phyloP scores from a whole-genome alignment of 164 flowering plant species.

The Aristolochia fimbriata region DNA sequence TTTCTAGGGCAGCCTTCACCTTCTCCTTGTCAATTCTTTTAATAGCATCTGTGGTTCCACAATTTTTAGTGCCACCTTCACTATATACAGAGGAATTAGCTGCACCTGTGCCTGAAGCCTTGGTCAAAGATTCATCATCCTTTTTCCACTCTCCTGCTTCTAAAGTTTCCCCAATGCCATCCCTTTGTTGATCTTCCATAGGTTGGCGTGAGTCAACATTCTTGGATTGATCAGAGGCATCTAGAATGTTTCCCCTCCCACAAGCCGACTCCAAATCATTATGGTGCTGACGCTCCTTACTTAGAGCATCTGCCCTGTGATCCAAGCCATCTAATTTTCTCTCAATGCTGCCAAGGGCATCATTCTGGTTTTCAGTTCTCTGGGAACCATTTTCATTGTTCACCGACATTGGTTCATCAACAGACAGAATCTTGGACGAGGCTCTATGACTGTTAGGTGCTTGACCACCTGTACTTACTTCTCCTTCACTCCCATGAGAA shows the following conservation, averaged over 20 bases:
- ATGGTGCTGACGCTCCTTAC: conserved; percentile 19
- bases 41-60: conserved; percentile 53
- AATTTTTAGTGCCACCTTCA: conserved; percentile 6
- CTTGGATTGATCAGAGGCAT: conserved; percentile 19
- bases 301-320: conserved; percentile 20
- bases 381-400: conserved; percentile 15
- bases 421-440: conserved; percentile 27
- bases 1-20: conserved; percentile 62
- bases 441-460: conserved; percentile 22
- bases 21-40: conserved; percentile 62
- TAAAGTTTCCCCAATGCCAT: conserved; percentile 24
- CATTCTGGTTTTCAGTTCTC: neutral
- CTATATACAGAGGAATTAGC: neutral
- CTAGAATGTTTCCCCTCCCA: conserved; percentile 18
- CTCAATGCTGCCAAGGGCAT: conserved; percentile 2
- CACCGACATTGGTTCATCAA: conserved; percentile 29
- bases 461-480: conserved; percentile 37
- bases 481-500: conserved; percentile 69
- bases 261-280: conserved; percentile 20
- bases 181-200: conserved; percentile 24
- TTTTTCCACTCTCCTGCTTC: conserved; percentile 30
- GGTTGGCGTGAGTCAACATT: conserved; percentile 14
- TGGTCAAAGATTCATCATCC: conserved; percentile 22
- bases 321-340: conserved; percentile 20
- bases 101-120: neutral